A percentile compares a stretch with the other conserved stretches of the same genome.
phyloP scores from a whole-genome alignment of 2,329 filamentous ascomycete genomes.

The Diaporthe sp. region DNA sequence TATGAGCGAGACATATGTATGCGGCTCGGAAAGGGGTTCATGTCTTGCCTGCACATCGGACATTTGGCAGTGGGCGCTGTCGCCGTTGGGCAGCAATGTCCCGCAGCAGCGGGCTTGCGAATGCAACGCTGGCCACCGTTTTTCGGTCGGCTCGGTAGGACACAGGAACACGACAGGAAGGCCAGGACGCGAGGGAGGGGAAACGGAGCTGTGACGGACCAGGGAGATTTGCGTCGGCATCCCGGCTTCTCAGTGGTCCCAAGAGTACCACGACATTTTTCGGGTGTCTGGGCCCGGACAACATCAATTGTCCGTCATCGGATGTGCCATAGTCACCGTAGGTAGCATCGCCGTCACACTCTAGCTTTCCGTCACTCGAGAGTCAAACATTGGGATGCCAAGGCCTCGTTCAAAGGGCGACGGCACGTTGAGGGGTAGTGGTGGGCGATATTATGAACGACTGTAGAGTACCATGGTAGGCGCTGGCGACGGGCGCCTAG shows the following conservation, averaged over 20 bases:
- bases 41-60: slow-evolving; percentile 8
- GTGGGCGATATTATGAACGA: background rate
- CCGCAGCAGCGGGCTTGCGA: slow-evolving; percentile 9
- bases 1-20: background rate
- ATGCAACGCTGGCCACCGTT: slow-evolving; percentile 27
- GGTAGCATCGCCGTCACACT: slow-evolving; percentile 20
- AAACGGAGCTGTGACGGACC: slow-evolving; percentile 19
- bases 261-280: background rate
- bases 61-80: background rate
- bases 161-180: background rate
- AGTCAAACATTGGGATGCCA: background rate
- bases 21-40: background rate
- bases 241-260: background rate
- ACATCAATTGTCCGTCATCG: background rate
- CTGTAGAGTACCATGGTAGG: background rate
- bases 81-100: slow-evolving; percentile 28
- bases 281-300: background rate
- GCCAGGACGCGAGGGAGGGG: background rate
- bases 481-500: background rate
- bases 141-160: slow-evolving; percentile 13
- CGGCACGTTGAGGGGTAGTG: background rate
- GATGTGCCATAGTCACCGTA: slow-evolving; percentile 10
- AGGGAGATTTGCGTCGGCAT: background rate
- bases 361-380: background rate
- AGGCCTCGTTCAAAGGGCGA: background rate